These are phyloP conservation scores for Ligustrum vulgare DNA, from an alignment of 257 asterid species.

Conservation along the genomic window DNA sequence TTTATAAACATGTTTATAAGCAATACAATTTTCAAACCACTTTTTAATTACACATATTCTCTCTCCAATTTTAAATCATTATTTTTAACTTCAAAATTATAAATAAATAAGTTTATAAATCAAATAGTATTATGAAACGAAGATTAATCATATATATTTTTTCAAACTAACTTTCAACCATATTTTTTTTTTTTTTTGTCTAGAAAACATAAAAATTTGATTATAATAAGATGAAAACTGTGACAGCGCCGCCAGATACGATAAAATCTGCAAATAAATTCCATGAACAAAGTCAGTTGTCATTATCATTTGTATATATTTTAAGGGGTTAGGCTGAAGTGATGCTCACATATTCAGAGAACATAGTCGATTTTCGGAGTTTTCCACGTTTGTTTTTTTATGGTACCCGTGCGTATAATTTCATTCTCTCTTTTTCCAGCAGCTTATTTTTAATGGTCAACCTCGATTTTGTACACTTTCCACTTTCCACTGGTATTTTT, in stretches of 20 bases:
- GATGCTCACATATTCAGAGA: slow-evolving; percentile 48
- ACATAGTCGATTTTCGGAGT: slow-evolving; percentile 24
- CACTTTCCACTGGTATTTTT: not conserved
- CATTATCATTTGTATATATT: slow-evolving; percentile 23
- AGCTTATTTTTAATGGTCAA: not conserved
- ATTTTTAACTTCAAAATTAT: too few relatives aligned
- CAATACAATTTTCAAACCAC: too few relatives aligned
- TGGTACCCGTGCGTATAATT: not conserved
- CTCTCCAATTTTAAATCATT: too few relatives aligned
- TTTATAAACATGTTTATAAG: too few relatives aligned
- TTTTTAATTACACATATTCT: too few relatives aligned
- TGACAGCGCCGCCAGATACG: slow-evolving; percentile 32
- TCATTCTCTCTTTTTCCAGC: not conserved
- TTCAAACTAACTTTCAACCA: too few relatives aligned
- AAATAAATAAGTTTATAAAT: too few relatives aligned
- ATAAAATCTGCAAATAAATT: slow-evolving; percentile 8
- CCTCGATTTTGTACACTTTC: not conserved
- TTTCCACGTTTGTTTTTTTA: slow-evolving; percentile 23
- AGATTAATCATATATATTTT: too few relatives aligned
- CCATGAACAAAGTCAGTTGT: slow-evolving; percentile 3
- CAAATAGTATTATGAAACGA: too few relatives aligned
- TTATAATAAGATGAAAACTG: not conserved
- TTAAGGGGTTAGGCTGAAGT: slow-evolving; percentile 37
- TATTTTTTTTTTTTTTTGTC: too few relatives aligned
- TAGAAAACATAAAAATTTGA: too few relatives aligned